Evolutionary conservation across 2,329 filamentous ascomycete species (phyloP).

Genomic region (Monosporascus sp.): DNA sequence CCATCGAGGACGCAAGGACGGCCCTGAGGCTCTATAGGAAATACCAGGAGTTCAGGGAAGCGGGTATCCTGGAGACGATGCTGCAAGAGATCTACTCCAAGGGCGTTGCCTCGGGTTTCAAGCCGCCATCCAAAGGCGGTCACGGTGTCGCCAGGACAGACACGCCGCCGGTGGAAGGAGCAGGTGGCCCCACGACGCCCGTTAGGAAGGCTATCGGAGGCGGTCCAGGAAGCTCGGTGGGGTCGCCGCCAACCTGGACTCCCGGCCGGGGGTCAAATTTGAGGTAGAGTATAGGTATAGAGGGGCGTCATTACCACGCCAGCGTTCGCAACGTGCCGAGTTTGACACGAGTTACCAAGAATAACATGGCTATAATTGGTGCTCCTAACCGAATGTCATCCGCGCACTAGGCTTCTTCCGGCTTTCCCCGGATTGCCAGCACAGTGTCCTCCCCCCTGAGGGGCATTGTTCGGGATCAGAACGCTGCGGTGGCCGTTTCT

Average conservation of each 20-base stretch:
- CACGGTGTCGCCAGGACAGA: slow-evolving; percentile 16
- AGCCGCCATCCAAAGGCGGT: slow-evolving; percentile 38
- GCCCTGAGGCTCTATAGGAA: slow-evolving; percentile 85
- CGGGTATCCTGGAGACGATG: slow-evolving; percentile 76
- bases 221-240: background rate
- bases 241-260: background rate
- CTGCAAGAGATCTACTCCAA: slow-evolving; percentile 78
- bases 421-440: too few species aligned
- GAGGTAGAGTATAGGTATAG: background rate
- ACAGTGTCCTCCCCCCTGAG: too few species aligned
- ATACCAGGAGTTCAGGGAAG: slow-evolving; percentile 82
- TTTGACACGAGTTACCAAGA: background rate
- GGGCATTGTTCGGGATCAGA: too few species aligned
- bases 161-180: slow-evolving; percentile 19
- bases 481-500: too few species aligned
- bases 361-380: background rate
- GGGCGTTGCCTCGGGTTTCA: slow-evolving; percentile 54
- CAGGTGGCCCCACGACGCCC: slow-evolving; percentile 14
- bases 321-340: background rate
- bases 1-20: slow-evolving; percentile 89
- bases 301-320: background rate
- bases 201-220: slow-evolving; percentile 6
- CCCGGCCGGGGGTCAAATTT: background rate
- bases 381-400: background rate
- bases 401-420: background rate